Percentiles rank a stretch among this genome's conserved stretches.
phyloP scores from a whole-genome alignment of 352 stramenopile species.

The Phytophthora constricta region DNA sequence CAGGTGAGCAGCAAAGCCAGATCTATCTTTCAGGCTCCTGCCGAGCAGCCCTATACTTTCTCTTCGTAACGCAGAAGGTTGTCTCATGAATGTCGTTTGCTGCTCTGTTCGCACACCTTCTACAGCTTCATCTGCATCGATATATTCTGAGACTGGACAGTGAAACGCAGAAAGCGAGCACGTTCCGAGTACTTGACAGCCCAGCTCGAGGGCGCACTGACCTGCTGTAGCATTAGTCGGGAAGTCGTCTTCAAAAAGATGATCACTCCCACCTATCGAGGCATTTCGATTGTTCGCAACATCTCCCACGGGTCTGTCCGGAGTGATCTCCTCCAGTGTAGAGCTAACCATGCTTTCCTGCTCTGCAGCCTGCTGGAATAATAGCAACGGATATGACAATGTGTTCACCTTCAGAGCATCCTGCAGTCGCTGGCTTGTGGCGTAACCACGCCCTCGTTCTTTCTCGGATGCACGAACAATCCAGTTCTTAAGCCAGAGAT shows the following conservation, averaged over 20 bases:
- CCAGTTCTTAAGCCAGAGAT: slow-evolving; percentile 87
- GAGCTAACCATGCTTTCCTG: slow-evolving; percentile 75
- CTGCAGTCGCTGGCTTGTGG: slow-evolving; percentile 64
- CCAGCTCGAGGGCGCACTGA: slow-evolving; percentile 71
- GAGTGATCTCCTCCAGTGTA: slow-evolving; percentile 63
- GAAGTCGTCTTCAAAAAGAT: slow-evolving; percentile 73
- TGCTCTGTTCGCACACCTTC: slow-evolving; percentile 12
- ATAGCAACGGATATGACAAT: slow-evolving; percentile 65
- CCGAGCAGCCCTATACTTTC: slow-evolving; percentile 45
- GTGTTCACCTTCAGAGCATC: slow-evolving; percentile 77
- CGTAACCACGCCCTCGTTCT: slow-evolving; percentile 73
- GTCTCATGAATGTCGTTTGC: slow-evolving; percentile 29
- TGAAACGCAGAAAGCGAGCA: slow-evolving; percentile 59
- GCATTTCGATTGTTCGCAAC: slow-evolving; percentile 6
- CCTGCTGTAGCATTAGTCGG: slow-evolving; percentile 71
- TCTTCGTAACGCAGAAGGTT: slow-evolving; percentile 22
- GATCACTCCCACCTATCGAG: slow-evolving; percentile 31
- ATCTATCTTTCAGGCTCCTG: slow-evolving; percentile 65
- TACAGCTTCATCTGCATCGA: slow-evolving; percentile 21
- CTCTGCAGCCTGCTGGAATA: slow-evolving; percentile 81
- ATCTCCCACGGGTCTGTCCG: slow-evolving; percentile 12
- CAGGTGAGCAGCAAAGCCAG: slow-evolving; percentile 73
- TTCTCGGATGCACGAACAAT: slow-evolving; percentile 80
- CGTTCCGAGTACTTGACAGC: slow-evolving; percentile 70
- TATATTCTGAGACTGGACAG: slow-evolving; percentile 21